Evolutionary conservation across 1,284 basidiomycete species (phyloP), one percentile per base, ranked within the genome.

Genomic region (Moesziomyces sp.): DNA sequence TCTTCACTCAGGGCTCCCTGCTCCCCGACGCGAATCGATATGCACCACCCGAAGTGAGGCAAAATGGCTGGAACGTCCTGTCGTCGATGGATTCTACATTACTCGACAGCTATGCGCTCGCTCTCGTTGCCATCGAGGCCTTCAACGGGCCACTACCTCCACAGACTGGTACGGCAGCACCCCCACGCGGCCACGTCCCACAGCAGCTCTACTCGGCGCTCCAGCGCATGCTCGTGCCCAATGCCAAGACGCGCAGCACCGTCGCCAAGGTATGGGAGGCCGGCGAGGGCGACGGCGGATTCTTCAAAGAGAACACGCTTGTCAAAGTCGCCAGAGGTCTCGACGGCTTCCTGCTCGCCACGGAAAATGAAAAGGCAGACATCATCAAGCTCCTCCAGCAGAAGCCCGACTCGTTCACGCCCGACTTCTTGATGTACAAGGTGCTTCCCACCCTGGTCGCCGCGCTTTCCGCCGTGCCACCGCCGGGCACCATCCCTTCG

Each of bases 211-310:
- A 96, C 82, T 88, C 91, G 0, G 87, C 89, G 0, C 94, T 92
- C 87, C 95, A 94, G 85, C 91, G 90, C 56, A 89, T 99, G 58
- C 87, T 97, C 7, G 93, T 93, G 66, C 93, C 95, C 0, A 95
- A 92, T 83, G 89, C 92, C 0, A 92, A 91, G 79, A 88, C 89
- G 0, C 89, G 97, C 23, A 86, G 94, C 75, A 89, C 91, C 0
- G 88, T 91, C 0, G 71, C 72, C 3, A 64, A 62, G 26, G 53
- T 78, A 0, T 62, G 77, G 45, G 64, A 71, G 21, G 69, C 72
- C 2, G 83, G 66, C 82, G 87, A 75, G 48, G 71, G 75, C 11
- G 76, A 80, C 9, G 81, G 80, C 0, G 94, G 94, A 0, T 97
- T 97, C 85, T 98, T 97, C 85, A 86, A 88, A 3, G 87, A 87